Percentiles rank a stretch among this genome's conserved stretches.
Conservation (phyloP, 2,329 filamentous ascomycete genomes). For the Pseudogymnoascus sp. region DNA sequence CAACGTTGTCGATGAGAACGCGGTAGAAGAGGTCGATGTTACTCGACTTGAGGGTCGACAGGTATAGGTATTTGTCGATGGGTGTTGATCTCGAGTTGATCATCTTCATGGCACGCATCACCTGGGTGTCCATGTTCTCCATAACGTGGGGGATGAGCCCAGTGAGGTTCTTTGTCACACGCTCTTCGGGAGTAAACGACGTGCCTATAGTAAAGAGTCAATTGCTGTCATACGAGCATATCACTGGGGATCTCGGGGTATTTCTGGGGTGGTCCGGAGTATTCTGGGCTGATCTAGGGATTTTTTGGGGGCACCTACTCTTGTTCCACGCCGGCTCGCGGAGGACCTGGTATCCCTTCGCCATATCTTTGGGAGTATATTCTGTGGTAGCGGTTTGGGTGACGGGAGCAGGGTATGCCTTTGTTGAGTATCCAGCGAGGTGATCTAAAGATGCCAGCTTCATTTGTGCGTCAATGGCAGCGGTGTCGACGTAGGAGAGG, state of each 20-base stretch:
- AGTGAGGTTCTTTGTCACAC: slow-evolving; percentile 57
- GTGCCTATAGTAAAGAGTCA: slow-evolving; percentile 41
- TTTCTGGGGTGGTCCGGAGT: background rate
- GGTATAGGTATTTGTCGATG: slow-evolving; percentile 79
- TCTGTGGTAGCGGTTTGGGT: slow-evolving; percentile 48
- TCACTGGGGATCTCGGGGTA: slow-evolving; percentile 7
- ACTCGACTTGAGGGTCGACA: slow-evolving; percentile 66
- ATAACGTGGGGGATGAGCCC: slow-evolving; percentile 60
- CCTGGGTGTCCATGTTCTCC: slow-evolving; percentile 54
- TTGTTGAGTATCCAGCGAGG: slow-evolving; percentile 53
- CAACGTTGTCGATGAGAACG: slow-evolving; percentile 67
- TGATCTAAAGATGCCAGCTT: slow-evolving; percentile 55
- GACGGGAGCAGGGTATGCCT: slow-evolving; percentile 47
- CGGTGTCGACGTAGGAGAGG: slow-evolving; percentile 50
- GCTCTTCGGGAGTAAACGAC: slow-evolving; percentile 58
- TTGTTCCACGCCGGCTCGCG: slow-evolving; percentile 60
- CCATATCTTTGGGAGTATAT: slow-evolving; percentile 45
- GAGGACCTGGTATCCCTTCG: slow-evolving; percentile 55
- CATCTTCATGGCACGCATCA: slow-evolving; percentile 64
- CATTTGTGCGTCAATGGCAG: slow-evolving; percentile 53
- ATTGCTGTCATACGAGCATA: slow-evolving; percentile 8
- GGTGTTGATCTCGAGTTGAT: slow-evolving; percentile 61
- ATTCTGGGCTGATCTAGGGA: slow-evolving; percentile 11
- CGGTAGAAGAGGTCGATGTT: slow-evolving; percentile 81
- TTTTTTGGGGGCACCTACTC: slow-evolving; percentile 38